A percentile compares a stretch with the other conserved stretches of the same genome.
These are phyloP conservation scores for Heimioporus sp. DNA, from an alignment of 768 basidiomycete genomes.

Conservation along the genomic window DNA sequence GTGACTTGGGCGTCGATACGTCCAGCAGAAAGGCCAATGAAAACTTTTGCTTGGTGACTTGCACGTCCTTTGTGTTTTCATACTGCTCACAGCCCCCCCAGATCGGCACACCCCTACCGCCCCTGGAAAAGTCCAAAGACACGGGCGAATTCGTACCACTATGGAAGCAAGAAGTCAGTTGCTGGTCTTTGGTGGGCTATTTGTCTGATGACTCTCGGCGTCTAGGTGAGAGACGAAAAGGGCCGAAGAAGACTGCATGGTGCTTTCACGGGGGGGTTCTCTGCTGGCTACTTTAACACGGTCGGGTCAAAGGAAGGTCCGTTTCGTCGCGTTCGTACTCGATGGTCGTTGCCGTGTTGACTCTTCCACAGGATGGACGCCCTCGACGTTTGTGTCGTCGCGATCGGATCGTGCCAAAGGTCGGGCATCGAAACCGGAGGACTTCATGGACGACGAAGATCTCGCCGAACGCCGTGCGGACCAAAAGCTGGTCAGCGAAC, in stretches of 20 bases:
- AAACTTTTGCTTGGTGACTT: constrained; percentile 76
- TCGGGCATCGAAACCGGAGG: constrained; percentile 67
- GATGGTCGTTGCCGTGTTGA: neutral
- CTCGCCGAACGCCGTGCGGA: constrained; percentile 77
- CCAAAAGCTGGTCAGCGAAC: constrained; percentile 72
- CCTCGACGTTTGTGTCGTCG: constrained; percentile 90
- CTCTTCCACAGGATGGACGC: constrained; percentile 80
- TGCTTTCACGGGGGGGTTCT: constrained; percentile 97
- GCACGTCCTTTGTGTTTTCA: neutral
- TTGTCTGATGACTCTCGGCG: constrained; percentile 9
- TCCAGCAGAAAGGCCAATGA: constrained; percentile 72
- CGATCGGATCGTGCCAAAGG: constrained; percentile 66
- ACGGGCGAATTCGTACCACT: constrained; percentile 92
- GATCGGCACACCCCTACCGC: constrained; percentile 94
- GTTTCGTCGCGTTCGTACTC: constrained; percentile 8
- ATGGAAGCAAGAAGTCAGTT: constrained; percentile 92
- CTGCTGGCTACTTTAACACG: constrained; percentile 94
- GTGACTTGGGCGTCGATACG: constrained; percentile 73
- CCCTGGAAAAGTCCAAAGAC: constrained; percentile 92
- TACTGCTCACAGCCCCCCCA: constrained; percentile 29
- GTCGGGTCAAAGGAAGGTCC: constrained; percentile 95
- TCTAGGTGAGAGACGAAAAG: constrained; percentile 88
- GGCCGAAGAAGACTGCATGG: constrained; percentile 93
- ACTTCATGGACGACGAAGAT: constrained; percentile 99
- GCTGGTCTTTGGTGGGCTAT: constrained; percentile 16